phyloP scores from a whole-genome alignment of 83 land plant species.

The Thuja plicata region DNA sequence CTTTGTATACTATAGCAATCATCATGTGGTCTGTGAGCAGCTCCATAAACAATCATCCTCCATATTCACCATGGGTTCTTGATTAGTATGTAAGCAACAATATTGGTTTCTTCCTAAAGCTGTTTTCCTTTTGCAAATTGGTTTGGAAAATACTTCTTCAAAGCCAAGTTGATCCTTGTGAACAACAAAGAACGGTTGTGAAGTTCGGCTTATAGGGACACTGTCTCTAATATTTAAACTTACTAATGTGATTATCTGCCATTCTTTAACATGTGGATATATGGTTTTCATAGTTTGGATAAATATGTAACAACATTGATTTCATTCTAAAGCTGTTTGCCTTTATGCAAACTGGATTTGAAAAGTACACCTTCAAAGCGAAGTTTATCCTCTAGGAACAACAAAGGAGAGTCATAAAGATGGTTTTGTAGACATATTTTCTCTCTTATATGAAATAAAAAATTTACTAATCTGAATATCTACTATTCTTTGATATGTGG shows the following conservation, averaged over 20 bases:
- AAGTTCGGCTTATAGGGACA: neutral
- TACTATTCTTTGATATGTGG: neutral
- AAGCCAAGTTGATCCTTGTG: neutral
- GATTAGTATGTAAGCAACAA: neutral
- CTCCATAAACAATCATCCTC: neutral
- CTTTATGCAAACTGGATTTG: neutral
- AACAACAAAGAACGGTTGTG: neutral
- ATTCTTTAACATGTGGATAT: neutral
- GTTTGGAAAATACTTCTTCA: neutral
- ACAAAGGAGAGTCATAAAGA: too few relatives aligned
- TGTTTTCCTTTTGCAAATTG: neutral
- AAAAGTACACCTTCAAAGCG: neutral
- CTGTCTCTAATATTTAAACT: neutral
- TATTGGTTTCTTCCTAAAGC: neutral
- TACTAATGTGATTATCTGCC: neutral
- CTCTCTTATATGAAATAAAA: neutral
- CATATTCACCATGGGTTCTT: neutral
- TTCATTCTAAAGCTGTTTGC: neutral
- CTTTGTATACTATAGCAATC: neutral
- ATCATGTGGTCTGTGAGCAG: neutral
- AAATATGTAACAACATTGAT: too few relatives aligned
- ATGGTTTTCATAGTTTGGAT: too few relatives aligned
- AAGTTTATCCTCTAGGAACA: neutral
- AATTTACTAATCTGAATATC: neutral
- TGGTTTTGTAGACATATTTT: neutral